Evolutionary conservation across 345 rosid genomes (phyloP).

Genomic region (Gossypium rotundifolium): DNA sequence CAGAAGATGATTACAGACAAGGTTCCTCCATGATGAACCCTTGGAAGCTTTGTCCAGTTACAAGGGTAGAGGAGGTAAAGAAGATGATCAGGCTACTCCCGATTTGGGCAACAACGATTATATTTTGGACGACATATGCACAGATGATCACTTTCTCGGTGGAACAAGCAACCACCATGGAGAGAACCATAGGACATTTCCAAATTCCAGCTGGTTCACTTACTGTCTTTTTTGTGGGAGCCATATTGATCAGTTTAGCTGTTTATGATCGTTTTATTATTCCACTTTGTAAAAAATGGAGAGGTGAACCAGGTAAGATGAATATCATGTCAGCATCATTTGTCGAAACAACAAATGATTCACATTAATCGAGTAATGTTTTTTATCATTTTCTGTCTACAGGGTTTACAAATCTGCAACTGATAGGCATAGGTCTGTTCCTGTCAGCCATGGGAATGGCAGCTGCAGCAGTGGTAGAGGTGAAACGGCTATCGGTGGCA

Average conservation of each 20-base stretch:
- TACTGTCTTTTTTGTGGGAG: slow-evolving; percentile 49
- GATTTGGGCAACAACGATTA: slow-evolving; percentile 63
- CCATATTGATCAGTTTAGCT: slow-evolving; percentile 43
- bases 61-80: slow-evolving; percentile 63
- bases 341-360: not conserved
- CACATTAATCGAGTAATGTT: not conserved
- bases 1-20: slow-evolving; percentile 33
- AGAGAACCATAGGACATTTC: slow-evolving; percentile 43
- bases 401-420: slow-evolving; percentile 55
- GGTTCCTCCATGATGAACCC: slow-evolving; percentile 29
- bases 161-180: slow-evolving; percentile 64
- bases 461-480: slow-evolving; percentile 41
- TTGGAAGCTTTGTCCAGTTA: slow-evolving; percentile 54
- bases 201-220: slow-evolving; percentile 64
- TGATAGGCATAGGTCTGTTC: slow-evolving; percentile 43
- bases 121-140: slow-evolving; percentile 58
- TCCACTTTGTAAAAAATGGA: slow-evolving; percentile 62
- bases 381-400: slow-evolving; percentile 5
- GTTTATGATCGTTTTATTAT: slow-evolving; percentile 49
- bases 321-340: not conserved
- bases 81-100: slow-evolving; percentile 52
- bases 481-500: slow-evolving; percentile 37
- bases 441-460: slow-evolving; percentile 51
- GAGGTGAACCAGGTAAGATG: slow-evolving; percentile 48
- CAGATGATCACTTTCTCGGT: slow-evolving; percentile 68